Base-by-base conservation (phyloP, 352 stramenopile genomes). In the Salisapilia sapeloensis region DNA sequence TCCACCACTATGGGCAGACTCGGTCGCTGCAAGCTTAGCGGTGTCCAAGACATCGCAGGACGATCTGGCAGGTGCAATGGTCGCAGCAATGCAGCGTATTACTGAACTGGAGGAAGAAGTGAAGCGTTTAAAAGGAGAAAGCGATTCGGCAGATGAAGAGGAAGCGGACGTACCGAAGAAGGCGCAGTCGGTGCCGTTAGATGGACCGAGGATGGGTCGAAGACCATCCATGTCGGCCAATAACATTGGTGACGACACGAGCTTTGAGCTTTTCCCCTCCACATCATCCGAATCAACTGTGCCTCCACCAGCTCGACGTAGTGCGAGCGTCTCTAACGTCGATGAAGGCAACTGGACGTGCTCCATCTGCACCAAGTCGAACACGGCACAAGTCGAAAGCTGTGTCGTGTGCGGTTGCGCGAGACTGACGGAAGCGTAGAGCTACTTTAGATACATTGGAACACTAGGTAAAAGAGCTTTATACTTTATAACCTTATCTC, bases 331-430 rank as follows among this genome's bases (percentile, higher is more conserved):
- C n/a, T n/a, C n/a, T n/a, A n/a, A n/a, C n/a, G n/a, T 19, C 7
- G 31, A 15, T 15, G 12, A 44, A 9, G 34, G 13, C 3, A 50
- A 45, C 12, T 89, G 72, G 72, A 55, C 55, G n/a, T 89, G 72
- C 25, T 50, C 40, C 14, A 54, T 89, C 30, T 89, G 72, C 49
- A 62, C 66, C 17, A 89, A 84, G 39, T 44, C 53, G 8, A 89
- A 89, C 37, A 18, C 24, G 14, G 32, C 30, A 8, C 40, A 63
- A 20, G 43, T 52, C 1, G 25, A 55, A 24, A 77, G 75, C 48
- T 89, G 72, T 46, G 39, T 63, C 18, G 66, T 89, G 2, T 89
- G 72, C 35, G 72, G 72, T n/a, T n/a, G n/a, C n/a, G n/a, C n/a
- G 24, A 24, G 6, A 10, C 30, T 20, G 17, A 13, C 12, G 14